Evolutionary conservation across 2,329 filamentous ascomycete genomes (phyloP), one percentile per base, ranked within the genome.

Genomic region (Colletotrichum lindemuthianum): DNA sequence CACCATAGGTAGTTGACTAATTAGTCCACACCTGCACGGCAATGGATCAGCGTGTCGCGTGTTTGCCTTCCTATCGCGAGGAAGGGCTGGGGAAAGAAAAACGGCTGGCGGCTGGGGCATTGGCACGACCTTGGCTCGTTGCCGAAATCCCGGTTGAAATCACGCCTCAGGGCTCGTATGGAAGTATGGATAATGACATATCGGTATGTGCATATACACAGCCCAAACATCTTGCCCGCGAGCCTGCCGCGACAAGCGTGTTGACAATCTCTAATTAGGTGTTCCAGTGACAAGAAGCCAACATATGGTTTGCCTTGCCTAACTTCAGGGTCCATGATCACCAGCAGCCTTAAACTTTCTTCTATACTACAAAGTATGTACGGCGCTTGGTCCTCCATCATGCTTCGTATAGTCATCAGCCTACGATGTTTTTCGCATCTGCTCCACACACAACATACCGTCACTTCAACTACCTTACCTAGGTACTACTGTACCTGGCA

Each of bases 81-180:
- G 34, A 50, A 50, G 44, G 60, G 50, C 50, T 51, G 61, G 57
- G 51, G 45, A 60, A 60, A 32, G 32, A 49, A 24, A 16, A 36
- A 24, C 50, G 45, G 45, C 32, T 52, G 61, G 57, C 40, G 44
- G 49, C 43, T 59, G 39, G 44, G 34, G 34, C 24, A n/a, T 50
- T 36, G 44, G 50, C 50, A 16, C 13, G 39, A 34, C 36, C 61
- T 65, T 65, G 57, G 61, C 57, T 59, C 12, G 10, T 11, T 60
- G 57, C 60, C 60, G 50, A n/a, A 36, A 15, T 64, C 39, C 60
- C 56, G 56, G 50, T 50, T 40, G 16, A 64, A 44, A 32, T 45
- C 44, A 3, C 37, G 50, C 39, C 24, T 24, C 24, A 24, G 24
- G 24, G 24, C 24, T 24, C 24, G 24, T 24, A 4, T 24, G 24